Evolutionary conservation across 352 stramenopile species (phyloP).

Genomic region (Phytopythium litorale): DNA sequence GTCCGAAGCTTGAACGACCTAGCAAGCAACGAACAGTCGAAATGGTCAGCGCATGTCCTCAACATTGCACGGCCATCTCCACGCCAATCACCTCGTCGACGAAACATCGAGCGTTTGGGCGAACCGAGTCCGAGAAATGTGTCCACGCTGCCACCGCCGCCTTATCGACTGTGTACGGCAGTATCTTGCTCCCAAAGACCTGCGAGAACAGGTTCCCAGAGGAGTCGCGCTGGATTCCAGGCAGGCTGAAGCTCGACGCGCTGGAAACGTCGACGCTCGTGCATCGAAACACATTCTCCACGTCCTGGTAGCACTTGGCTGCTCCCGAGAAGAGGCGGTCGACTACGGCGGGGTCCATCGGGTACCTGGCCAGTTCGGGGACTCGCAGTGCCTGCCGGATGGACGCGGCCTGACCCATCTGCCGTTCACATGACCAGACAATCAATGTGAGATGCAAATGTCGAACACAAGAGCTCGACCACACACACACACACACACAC

Average conservation of each 20-base stretch:
- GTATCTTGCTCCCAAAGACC: slow-evolving; percentile 41
- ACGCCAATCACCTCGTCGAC: background rate
- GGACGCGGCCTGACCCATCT: background rate
- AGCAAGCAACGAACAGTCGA: background rate
- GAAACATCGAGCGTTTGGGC: slow-evolving; percentile 1
- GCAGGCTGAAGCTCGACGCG: background rate
- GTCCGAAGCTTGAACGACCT: background rate
- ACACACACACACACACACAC: too few species aligned
- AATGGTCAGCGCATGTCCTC: background rate
- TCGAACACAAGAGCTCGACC: too few species aligned
- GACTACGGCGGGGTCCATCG: background rate
- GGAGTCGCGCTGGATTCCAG: background rate
- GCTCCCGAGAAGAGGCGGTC: background rate
- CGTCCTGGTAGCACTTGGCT: background rate
- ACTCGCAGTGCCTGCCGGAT: background rate
- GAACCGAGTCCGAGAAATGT: slow-evolving; percentile 30
- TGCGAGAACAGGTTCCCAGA: slow-evolving; percentile 26
- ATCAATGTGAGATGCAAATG: background rate
- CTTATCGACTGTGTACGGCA: slow-evolving; percentile 28
- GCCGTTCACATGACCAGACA: background rate
- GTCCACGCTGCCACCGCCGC: slow-evolving; percentile 32
- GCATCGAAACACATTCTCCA: background rate
- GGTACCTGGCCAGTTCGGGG: background rate
- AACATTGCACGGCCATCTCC: background rate
- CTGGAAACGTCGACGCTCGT: background rate